Conservation (phyloP, 148 eudicot species). For the Suaeda aralocaspica region DNA sequence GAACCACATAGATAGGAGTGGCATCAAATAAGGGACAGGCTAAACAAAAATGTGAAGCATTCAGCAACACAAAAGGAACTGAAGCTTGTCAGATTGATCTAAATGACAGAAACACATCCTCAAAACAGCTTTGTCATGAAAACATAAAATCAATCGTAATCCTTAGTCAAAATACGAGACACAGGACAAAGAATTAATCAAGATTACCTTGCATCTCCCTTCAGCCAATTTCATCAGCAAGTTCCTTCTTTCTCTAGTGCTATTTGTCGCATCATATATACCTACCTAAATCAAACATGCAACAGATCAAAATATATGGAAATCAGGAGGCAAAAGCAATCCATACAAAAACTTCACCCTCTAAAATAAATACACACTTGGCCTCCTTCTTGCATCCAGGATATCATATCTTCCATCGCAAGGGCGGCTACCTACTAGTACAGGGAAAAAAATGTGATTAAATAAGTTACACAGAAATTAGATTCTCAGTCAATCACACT, state of each 20-base stretch:
- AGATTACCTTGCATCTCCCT: conserved; percentile 93
- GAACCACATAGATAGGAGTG: too few species aligned
- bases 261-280: conserved; percentile 95
- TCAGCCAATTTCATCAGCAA: conserved; percentile 98
- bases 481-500: background rate
- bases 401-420: conserved; percentile 99
- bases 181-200: background rate
- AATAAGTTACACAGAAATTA: conserved; percentile 2
- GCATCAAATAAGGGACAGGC: background rate
- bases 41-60: background rate
- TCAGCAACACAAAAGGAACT: background rate
- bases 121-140: background rate
- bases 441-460: conserved; percentile 1
- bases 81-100: background rate
- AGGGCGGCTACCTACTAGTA: conserved; percentile 96
- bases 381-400: conserved; percentile 99
- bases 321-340: conserved; percentile 12
- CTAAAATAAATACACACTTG: conserved; percentile 54
- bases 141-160: background rate
- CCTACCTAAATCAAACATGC: conserved; percentile 60
- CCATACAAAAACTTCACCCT: conserved; percentile 5
- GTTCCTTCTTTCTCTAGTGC: conserved; percentile 75
- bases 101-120: background rate
- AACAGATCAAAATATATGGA: conserved; percentile 1
- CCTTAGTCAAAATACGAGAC: background rate